These are phyloP conservation scores for Candida sithepensis DNA, from an alignment of 805 yeast species.

Conservation along the genomic window DNA sequence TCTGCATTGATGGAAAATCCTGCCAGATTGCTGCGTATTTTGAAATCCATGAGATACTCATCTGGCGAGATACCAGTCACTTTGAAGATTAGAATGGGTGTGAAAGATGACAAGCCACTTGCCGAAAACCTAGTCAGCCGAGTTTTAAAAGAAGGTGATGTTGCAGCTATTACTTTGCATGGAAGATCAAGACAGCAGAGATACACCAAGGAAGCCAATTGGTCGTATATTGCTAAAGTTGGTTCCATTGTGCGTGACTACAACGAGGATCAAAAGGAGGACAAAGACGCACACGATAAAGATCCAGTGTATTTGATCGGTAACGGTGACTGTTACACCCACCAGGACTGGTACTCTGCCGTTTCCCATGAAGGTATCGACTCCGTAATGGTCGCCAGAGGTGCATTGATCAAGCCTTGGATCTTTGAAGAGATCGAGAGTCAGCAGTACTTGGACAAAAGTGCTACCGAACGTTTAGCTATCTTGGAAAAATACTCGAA, in stretches of 20 bases:
- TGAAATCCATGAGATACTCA: slow-evolving; percentile 84
- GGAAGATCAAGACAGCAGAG: slow-evolving; percentile 97
- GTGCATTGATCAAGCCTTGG: slow-evolving; percentile 98
- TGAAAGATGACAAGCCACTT: slow-evolving; percentile 78
- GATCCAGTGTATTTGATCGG: slow-evolving; percentile 82
- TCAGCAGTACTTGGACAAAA: slow-evolving; percentile 84
- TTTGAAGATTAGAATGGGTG: slow-evolving; percentile 89
- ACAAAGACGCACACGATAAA: slow-evolving; percentile 54
- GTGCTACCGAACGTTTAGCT: slow-evolving; percentile 84
- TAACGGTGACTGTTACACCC: slow-evolving; percentile 87
- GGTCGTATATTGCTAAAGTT: slow-evolving; percentile 81
- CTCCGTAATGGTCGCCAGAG: slow-evolving; percentile 96
- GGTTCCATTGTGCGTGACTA: slow-evolving; percentile 64
- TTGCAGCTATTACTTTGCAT: slow-evolving; percentile 88
- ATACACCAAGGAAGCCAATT: slow-evolving; percentile 86
- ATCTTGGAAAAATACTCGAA: slow-evolving; percentile 65
- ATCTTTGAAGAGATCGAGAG: slow-evolving; percentile 93
- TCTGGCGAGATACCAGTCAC: slow-evolving; percentile 92
- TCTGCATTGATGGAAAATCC: slow-evolving; percentile 90
- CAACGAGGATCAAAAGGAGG: slow-evolving; percentile 51
- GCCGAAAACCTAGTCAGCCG: slow-evolving; percentile 76
- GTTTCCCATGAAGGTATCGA: slow-evolving; percentile 68
- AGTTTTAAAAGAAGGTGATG: slow-evolving; percentile 72
- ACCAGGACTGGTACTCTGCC: slow-evolving; percentile 83
- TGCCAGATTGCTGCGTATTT: slow-evolving; percentile 68